Percentiles rank a stretch among this genome's conserved stretches.
Evolutionary conservation across 2,329 filamentous ascomycete species (phyloP).

Genomic region (Verticillium isaacii): DNA sequence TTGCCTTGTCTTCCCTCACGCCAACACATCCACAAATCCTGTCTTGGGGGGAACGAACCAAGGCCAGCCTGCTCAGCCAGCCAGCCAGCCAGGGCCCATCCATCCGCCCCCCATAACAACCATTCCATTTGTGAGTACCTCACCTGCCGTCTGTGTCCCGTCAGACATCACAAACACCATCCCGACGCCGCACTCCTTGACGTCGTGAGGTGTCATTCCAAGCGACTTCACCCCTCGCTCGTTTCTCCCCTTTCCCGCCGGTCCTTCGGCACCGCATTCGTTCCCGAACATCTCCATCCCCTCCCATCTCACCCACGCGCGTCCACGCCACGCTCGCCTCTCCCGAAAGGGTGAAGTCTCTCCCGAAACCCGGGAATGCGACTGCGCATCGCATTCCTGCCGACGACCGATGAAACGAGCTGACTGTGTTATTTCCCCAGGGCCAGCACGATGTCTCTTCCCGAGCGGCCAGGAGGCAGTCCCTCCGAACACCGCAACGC

Average conservation of each 20-base stretch:
- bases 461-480: slow-evolving; percentile 59
- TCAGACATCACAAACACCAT: neutral
- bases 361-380: neutral
- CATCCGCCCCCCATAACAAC: slow-evolving; percentile 12
- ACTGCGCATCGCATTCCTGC: neutral
- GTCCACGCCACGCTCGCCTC: slow-evolving; percentile 6
- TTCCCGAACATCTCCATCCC: slow-evolving; percentile 2
- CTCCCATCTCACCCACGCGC: slow-evolving; percentile 1
- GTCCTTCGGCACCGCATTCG: neutral
- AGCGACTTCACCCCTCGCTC: neutral
- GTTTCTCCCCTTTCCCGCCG: neutral
- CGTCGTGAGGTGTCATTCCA: neutral
- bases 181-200: neutral
- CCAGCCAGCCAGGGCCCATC: neutral
- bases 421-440: slow-evolving; percentile 7
- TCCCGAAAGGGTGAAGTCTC: slow-evolving; percentile 14
- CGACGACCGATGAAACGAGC: slow-evolving; percentile 2
- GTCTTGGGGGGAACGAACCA: slow-evolving; percentile 1
- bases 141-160: neutral
- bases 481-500: slow-evolving; percentile 56
- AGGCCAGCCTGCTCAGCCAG: no score
- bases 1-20: neutral
- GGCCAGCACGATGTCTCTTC: slow-evolving; percentile 53
- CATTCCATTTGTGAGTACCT: slow-evolving; percentile 11
- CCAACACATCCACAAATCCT: slow-evolving; percentile 12